phyloP scores from a whole-genome alignment of 2,329 filamentous ascomycete genomes.

The Calonectria leucothoes region DNA sequence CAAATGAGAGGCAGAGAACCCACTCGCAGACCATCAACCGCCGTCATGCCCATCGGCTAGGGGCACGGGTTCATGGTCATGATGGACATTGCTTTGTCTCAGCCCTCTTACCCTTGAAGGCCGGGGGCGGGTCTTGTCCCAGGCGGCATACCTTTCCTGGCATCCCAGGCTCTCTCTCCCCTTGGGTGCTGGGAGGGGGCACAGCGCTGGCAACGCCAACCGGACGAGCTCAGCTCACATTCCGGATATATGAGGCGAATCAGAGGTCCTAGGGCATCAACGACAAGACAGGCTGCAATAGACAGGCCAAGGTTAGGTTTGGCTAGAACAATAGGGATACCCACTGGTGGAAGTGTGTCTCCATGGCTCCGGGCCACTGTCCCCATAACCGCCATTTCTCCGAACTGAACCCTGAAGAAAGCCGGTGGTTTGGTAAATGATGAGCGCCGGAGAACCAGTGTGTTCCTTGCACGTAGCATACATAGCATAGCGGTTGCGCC shows the following conservation, averaged over 20 bases:
- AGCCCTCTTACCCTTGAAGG: slow-evolving; percentile 9
- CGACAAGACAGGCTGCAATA: slow-evolving; percentile 1
- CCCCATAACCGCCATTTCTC: slow-evolving; percentile 23
- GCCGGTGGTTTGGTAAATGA: slow-evolving; percentile 1
- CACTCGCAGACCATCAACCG: slow-evolving; percentile 32
- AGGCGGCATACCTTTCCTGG: slow-evolving; percentile 18
- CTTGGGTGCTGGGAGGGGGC: background rate
- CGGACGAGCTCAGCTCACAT: slow-evolving; percentile 6
- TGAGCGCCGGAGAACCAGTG: background rate
- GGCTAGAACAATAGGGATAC: background rate
- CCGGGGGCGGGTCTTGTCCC: background rate
- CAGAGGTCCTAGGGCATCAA: background rate
- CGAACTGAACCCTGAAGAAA: slow-evolving; percentile 19
- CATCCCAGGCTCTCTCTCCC: slow-evolving; percentile 2
- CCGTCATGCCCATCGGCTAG: slow-evolving; percentile 17
- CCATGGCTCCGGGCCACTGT: slow-evolving; percentile 14
- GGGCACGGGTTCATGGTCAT: background rate
- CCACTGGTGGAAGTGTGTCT: slow-evolving; percentile 1
- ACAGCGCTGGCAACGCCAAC: background rate
- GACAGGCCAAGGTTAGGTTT: background rate
- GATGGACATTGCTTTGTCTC: slow-evolving; percentile 11
- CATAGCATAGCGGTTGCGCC: background rate
- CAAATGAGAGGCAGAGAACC: slow-evolving; percentile 37
- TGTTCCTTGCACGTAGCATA: background rate
- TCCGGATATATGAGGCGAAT: slow-evolving; percentile 10